A percentile compares a stretch with the other conserved stretches of the same genome.
Conservation (phyloP, 2,329 filamentous ascomycete genomes). For the Pyricularia grisea region DNA sequence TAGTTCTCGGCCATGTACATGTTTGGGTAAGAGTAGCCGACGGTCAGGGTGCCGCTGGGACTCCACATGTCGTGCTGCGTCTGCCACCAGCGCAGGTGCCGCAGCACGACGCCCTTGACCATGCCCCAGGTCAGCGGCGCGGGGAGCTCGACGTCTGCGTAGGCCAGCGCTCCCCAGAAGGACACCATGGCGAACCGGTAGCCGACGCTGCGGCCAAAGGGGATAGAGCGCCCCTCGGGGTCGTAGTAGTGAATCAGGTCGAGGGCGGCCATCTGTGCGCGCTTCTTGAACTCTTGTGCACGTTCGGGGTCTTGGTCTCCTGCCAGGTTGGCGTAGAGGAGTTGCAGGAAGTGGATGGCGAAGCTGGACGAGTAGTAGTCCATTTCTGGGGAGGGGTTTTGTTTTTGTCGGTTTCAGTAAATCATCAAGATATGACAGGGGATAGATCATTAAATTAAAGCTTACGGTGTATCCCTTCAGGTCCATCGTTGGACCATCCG, state of each 20-base stretch:
- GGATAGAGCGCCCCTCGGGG: constrained; percentile 59
- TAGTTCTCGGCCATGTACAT: constrained; percentile 80
- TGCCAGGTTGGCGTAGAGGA: constrained; percentile 66
- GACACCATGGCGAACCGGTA: constrained; percentile 83
- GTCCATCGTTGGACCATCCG: constrained; percentile 77
- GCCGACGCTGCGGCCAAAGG: constrained; percentile 68
- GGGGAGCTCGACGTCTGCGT: constrained; percentile 65
- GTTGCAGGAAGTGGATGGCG: constrained; percentile 71
- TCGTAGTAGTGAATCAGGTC: constrained; percentile 73
- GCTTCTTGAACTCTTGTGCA: constrained; percentile 58
- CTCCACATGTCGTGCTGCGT: constrained; percentile 67
- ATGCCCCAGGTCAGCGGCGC: constrained; percentile 68
- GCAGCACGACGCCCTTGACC: constrained; percentile 65
- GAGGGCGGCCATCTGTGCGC: constrained; percentile 56
- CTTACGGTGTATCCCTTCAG: constrained; percentile 61
- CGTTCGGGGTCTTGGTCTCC: constrained; percentile 56
- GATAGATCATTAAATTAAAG: background rate
- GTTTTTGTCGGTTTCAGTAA: background rate
- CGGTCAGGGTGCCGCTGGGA: constrained; percentile 61
- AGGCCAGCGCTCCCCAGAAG: constrained; percentile 72
- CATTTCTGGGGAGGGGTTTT: constrained; percentile 44
- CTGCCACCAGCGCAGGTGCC: constrained; percentile 74
- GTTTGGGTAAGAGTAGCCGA: constrained; percentile 72
- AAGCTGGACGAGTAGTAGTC: constrained; percentile 80
- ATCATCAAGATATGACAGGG: no score